These are phyloP conservation scores for Kodamaea laetipori DNA, from an alignment of 805 yeast genomes.

Conservation along the genomic window DNA sequence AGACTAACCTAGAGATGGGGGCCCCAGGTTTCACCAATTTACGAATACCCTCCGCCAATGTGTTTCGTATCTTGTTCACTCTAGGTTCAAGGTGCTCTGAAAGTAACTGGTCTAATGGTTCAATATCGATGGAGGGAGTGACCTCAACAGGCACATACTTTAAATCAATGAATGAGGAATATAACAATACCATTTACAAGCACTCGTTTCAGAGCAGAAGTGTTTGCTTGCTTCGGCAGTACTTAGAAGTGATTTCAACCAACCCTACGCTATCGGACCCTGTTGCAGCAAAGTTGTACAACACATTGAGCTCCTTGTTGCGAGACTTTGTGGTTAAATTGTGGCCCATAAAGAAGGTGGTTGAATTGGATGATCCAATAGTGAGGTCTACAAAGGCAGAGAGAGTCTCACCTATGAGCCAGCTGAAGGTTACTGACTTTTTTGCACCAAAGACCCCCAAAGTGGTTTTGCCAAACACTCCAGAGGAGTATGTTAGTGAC, in stretches of 20 bases:
- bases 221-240: constrained; percentile 16
- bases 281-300: constrained; percentile 9
- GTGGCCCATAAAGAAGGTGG: constrained; percentile 10
- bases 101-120: constrained; percentile 27
- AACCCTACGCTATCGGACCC: neutral
- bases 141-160: constrained; percentile 24
- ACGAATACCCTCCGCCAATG: constrained; percentile 28
- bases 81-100: constrained; percentile 31
- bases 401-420: constrained; percentile 13
- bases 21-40: constrained; percentile 8
- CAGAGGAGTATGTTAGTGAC: constrained; percentile 25
- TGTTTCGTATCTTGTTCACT: constrained; percentile 34
- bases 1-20: constrained; percentile 3
- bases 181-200: constrained; percentile 22
- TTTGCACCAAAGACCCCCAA: constrained; percentile 7
- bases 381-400: constrained; percentile 9
- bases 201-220: constrained; percentile 25
- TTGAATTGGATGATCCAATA: constrained; percentile 9
- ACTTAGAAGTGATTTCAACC: constrained; percentile 11
- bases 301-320: constrained; percentile 11
- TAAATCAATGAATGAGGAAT: constrained; percentile 21
- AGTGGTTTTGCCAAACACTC: constrained; percentile 2
- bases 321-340: constrained; percentile 15
- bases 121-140: constrained; percentile 22
- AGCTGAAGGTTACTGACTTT: constrained; percentile 15